Evolutionary conservation across 1,139 yeast species (phyloP), one percentile per base, ranked within the genome.

Genomic region (Kodamaea alishanica): DNA sequence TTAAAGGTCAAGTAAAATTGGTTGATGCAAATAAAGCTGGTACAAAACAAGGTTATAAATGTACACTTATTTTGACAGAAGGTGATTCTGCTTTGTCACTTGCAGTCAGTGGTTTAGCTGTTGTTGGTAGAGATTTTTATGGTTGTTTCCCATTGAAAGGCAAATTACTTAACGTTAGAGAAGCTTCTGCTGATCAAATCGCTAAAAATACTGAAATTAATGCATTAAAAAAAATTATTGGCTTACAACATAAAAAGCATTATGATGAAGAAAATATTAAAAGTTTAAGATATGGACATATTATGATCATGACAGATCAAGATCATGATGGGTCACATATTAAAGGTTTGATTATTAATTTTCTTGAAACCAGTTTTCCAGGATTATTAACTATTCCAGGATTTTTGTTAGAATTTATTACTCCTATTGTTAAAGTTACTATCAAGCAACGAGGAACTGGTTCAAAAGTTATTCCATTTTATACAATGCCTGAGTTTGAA

Each of bases 221-320:
- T 58, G 95, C 97, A 5, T 79, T 94, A 54, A 94, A 94, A 58
- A 92, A 90, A 60, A 94, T 94, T 52, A 84, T 94, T 70, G 99
- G 99, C 22, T 70, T 94, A 41, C 97, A 90, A 60, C 98, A 94
- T 63, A 88, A 86, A 52, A 90, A 89, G 65, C 74, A 71, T 30
- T 94, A 94, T 59, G 65, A 63, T 11, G 48, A 61, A 0, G 82
- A 81, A 28, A 84, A 81, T 50, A 73, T 86, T 7, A 78, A 77
- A 42, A 81, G 83, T 8, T 70, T 94, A 46, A 80, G 99, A 58
- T 94, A 94, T 58, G 98, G 99, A 24, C 96, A 89, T 60, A 77
- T 94, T 37, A 92, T 94, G 97, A 89, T 94, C 56, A 94, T 94
- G 98, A 89, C 99, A 5, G 99, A 94, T 85, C 99, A 94, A 65